A percentile compares a stretch with the other conserved stretches of the same genome.
Evolutionary conservation across 352 stramenopile genomes (phyloP).

Genomic region (Globisporangium viniferum): DNA sequence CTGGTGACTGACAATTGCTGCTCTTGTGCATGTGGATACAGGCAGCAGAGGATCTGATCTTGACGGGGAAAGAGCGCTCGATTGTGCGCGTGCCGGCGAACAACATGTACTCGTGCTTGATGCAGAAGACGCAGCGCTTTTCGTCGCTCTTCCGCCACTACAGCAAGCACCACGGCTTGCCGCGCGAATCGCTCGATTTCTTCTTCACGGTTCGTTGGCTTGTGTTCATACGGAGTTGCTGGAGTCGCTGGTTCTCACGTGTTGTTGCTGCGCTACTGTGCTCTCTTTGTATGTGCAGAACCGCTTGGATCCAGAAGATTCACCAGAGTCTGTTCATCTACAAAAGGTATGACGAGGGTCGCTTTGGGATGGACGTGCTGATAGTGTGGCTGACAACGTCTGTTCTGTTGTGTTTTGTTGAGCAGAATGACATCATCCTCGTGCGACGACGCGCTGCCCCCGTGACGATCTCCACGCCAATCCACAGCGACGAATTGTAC

Average conservation of each 20-base stretch:
- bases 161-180: constrained; percentile 97
- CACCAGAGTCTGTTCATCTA: constrained; percentile 78
- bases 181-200: constrained; percentile 96
- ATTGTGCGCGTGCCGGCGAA: constrained; percentile 82
- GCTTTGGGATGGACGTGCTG: not conserved
- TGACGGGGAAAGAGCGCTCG: constrained; percentile 75
- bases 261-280: not conserved
- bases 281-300: constrained; percentile 34
- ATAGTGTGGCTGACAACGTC: constrained; percentile 9
- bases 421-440: constrained; percentile 84
- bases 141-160: constrained; percentile 98
- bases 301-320: constrained; percentile 75
- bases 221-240: not conserved
- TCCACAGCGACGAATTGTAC: constrained; percentile 67
- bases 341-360: constrained; percentile 50
- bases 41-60: constrained; percentile 74
- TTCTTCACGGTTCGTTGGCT: constrained; percentile 89
- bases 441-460: constrained; percentile 53
- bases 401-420: constrained; percentile 2
- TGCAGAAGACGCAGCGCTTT: constrained; percentile 98
- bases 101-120: constrained; percentile 94
- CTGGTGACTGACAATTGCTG: constrained; percentile 17
- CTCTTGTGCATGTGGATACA: constrained; percentile 17
- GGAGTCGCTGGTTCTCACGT: not conserved
- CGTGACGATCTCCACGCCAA: constrained; percentile 37